phyloP scores from a whole-genome alignment of 192 early-diverging fungal genomes.

The Obelidium mucronatum region DNA sequence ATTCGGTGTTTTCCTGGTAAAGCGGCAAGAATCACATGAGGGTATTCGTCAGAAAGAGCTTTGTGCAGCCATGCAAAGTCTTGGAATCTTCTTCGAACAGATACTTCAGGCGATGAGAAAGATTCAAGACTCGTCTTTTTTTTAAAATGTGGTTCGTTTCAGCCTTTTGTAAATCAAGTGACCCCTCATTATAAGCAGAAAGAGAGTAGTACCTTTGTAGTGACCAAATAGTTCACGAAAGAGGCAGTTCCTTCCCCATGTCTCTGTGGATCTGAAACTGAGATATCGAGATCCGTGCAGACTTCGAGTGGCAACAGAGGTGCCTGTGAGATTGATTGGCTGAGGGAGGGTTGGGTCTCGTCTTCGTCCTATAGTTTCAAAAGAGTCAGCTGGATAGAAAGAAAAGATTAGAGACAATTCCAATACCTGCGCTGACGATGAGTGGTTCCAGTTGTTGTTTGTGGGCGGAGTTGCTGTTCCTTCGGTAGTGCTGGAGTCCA shows the following conservation, averaged over 20 bases:
- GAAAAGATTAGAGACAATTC: neutral
- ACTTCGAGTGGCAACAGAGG: neutral
- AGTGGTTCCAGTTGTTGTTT: neutral
- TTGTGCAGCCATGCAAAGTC: constrained; percentile 93
- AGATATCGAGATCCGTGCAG: constrained; percentile 50
- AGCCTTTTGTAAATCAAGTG: too few species aligned
- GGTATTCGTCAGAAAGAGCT: constrained; percentile 75
- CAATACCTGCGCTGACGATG: neutral
- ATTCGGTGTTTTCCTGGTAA: constrained; percentile 92
- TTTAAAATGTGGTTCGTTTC: neutral
- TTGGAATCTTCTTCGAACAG: constrained; percentile 88
- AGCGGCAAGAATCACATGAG: constrained; percentile 85
- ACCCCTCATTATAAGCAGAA: neutral
- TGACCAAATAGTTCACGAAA: constrained; percentile 85
- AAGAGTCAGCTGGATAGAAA: neutral
- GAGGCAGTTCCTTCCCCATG: constrained; percentile 87
- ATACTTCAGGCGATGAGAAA: constrained; percentile 60
- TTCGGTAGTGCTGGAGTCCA: neutral
- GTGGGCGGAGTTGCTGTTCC: neutral
- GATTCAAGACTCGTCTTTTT: constrained; percentile 68
- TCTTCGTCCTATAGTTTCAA: neutral
- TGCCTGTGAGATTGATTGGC: neutral
- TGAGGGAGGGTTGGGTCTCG: too few species aligned
- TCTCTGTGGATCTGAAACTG: constrained; percentile 83
- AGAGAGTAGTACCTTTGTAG: constrained; percentile 67